Percentiles rank a stretch among this genome's conserved stretches.
These are phyloP conservation scores for Hapsidospora chrysogenum DNA, from an alignment of 495 filamentous ascomycete species.

Conservation along the genomic window DNA sequence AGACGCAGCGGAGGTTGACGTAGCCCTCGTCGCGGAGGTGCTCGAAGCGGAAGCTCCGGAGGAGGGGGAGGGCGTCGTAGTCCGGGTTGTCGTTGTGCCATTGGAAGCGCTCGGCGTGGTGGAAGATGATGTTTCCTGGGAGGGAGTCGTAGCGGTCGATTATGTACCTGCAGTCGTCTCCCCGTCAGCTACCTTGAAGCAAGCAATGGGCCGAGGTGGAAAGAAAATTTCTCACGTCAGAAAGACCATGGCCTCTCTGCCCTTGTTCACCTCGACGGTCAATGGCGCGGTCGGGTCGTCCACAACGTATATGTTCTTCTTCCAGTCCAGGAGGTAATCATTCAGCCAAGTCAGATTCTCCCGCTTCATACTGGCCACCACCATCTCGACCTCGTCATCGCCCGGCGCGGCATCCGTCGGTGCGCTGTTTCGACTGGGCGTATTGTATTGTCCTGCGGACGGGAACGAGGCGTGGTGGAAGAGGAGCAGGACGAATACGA, in stretches of 20 bases:
- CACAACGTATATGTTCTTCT: slow-evolving; percentile 30
- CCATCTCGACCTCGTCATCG: slow-evolving; percentile 12
- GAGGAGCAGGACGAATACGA: slow-evolving; percentile 1
- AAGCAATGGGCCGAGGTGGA: slow-evolving; percentile 22
- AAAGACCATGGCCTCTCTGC: slow-evolving; percentile 47
- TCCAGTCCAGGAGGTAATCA: slow-evolving; percentile 19
- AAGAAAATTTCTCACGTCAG: slow-evolving; percentile 36
- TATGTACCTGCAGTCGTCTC: slow-evolving; percentile 34
- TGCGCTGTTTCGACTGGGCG: slow-evolving; percentile 2
- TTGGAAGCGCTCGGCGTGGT: slow-evolving; percentile 42
- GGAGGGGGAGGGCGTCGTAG: slow-evolving; percentile 26
- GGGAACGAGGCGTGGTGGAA: too few relatives aligned
- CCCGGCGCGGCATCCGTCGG: not conserved
- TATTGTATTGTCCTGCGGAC: too few relatives aligned
- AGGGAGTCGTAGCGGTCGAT: slow-evolving; percentile 48
- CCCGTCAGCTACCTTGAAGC: slow-evolving; percentile 18
- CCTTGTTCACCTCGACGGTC: slow-evolving; percentile 37
- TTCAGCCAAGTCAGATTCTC: slow-evolving; percentile 20
- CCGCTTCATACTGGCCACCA: slow-evolving; percentile 16
- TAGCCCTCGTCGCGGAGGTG: slow-evolving; percentile 41
- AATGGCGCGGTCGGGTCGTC: slow-evolving; percentile 21
- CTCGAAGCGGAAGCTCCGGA: slow-evolving; percentile 34
- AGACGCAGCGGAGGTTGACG: slow-evolving; percentile 49
- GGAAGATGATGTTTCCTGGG: slow-evolving; percentile 40
- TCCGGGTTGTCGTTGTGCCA: slow-evolving; percentile 48